Evolutionary conservation across 345 rosid species (phyloP).

Genomic region (Lagerstroemia speciosa): DNA sequence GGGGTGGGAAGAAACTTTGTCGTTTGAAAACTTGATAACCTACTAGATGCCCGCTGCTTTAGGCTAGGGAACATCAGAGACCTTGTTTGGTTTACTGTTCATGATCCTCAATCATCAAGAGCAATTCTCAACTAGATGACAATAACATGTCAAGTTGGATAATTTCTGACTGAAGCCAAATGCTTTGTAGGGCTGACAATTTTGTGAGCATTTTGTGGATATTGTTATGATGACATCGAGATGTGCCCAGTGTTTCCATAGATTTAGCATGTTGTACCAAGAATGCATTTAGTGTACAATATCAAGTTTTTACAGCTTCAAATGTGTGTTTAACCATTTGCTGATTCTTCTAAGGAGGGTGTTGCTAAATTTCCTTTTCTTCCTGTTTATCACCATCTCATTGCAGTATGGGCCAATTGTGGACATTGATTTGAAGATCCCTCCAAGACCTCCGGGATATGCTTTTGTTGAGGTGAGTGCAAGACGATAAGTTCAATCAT

Average conservation of each 20-base stretch:
- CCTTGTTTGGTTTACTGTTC: background rate
- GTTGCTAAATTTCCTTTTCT: background rate
- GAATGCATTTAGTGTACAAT: background rate
- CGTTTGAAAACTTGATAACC: background rate
- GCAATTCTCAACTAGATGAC: background rate
- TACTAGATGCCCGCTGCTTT: background rate
- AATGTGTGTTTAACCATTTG: background rate
- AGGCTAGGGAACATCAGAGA: background rate
- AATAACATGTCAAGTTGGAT: background rate
- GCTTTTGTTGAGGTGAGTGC: slow-evolving; percentile 92
- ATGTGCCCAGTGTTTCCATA: background rate
- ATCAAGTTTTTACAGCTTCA: background rate
- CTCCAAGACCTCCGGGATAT: slow-evolving; percentile 95
- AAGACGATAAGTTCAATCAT: background rate
- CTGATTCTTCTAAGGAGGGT: background rate
- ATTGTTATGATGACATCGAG: background rate
- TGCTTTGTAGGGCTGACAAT: background rate
- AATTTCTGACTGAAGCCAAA: background rate
- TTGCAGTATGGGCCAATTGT: slow-evolving; percentile 87
- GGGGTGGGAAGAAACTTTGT: background rate
- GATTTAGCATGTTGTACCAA: background rate
- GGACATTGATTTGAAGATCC: slow-evolving; percentile 84
- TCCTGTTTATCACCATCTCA: background rate
- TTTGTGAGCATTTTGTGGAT: background rate
- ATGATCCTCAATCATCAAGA: background rate